Evolutionary conservation across 1,139 yeast genomes (phyloP), one percentile per base, ranked within the genome.

Genomic region (Candida glucosophila): DNA sequence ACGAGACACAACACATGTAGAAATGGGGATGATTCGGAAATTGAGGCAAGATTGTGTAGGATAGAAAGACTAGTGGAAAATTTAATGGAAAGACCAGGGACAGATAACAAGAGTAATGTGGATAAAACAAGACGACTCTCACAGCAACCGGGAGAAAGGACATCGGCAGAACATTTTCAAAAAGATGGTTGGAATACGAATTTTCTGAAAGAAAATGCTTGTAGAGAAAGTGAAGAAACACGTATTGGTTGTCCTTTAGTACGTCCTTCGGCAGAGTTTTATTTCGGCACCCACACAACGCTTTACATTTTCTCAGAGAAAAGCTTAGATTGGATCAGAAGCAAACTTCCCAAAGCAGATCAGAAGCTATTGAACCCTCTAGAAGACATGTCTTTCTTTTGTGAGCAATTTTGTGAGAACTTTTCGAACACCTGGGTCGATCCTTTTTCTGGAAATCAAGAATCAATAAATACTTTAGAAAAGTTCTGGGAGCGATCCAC

Each of bases 251-350:
- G n/a, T n/a, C n/a, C n/a, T n/a, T n/a, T n/a, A n/a, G n/a, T n/a
- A n/a, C n/a, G n/a, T n/a, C n/a, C n/a, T n/a, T n/a, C n/a, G n/a
- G n/a, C n/a, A n/a, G n/a, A n/a, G n/a, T n/a, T n/a, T n/a, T 61
- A 49, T 29, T 49, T 56, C 20, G 68, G 67, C 6, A 41, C 60
- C 14, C 69, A 62, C 34, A 58, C 67, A 12, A 47, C 58, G 24
- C 32, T 58, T 30, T 48, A 59, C 14, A 55, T 61, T 9, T 54
- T 59, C 27, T 57, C 66, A 6, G 44, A 44, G 10, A 52, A 53
- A 24, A 58, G 65, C 4, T 34, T 60, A 31, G 45, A 41, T 15
- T 58, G 62, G 58, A 55, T 62, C 19, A 45, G 41, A 14, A 35
- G 37, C 7, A 39, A 48, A 4, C 37, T 62, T 14, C 49, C 56